phyloP scores from a whole-genome alignment of 192 early-diverging fungal genomes.

The Phlyctochytrium arcticum region DNA sequence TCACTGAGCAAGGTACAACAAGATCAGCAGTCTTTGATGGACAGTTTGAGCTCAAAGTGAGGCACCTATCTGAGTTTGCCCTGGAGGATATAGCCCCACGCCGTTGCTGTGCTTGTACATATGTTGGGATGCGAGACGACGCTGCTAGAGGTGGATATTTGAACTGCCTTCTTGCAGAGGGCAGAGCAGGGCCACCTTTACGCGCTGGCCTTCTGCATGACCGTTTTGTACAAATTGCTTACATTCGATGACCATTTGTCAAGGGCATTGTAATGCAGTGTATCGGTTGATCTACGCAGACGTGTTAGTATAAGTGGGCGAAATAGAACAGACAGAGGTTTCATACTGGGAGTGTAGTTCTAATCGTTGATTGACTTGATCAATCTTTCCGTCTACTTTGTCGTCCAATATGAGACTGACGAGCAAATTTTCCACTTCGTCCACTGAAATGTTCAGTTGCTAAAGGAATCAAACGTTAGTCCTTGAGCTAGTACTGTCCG shows the following conservation, averaged over 20 bases:
- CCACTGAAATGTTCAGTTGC: constrained; percentile 72
- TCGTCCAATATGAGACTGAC: constrained; percentile 85
- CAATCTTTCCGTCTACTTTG: constrained; percentile 78
- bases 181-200: neutral
- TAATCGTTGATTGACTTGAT: constrained; percentile 82
- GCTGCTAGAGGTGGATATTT: too few species aligned
- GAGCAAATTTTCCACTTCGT: constrained; percentile 82
- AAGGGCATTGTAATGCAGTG: constrained; percentile 61
- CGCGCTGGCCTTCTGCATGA: constrained; percentile 12
- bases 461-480: constrained; percentile 22
- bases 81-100: too few species aligned
- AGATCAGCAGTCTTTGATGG: constrained; percentile 39
- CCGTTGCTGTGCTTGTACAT: neutral
- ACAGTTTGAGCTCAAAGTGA: constrained; percentile 39
- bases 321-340: neutral
- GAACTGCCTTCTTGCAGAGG: too few species aligned
- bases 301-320: neutral
- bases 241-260: constrained; percentile 71
- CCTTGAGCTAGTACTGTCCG: neutral
- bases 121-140: too few species aligned
- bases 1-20: constrained; percentile 33
- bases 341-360: constrained; percentile 69
- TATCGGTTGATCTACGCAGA: constrained; percentile 52
- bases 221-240: constrained; percentile 51
- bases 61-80: neutral